A percentile compares a stretch with the other conserved stretches of the same genome.
phyloP scores from a whole-genome alignment of 2,329 filamentous ascomycete species.

The Aspergillus sergii region DNA sequence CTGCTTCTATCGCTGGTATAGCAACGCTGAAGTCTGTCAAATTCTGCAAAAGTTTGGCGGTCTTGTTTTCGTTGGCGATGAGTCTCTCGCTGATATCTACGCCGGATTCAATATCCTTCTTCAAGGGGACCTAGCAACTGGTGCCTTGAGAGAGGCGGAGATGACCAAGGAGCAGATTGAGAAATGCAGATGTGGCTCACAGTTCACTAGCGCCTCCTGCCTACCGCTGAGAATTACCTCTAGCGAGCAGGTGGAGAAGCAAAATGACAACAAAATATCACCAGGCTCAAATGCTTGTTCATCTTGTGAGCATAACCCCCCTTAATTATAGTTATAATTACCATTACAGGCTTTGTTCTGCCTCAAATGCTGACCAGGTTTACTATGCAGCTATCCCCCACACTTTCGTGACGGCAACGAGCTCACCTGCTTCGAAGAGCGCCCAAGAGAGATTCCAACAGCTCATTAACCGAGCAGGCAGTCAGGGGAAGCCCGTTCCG shows the following conservation, averaged over 20 bases:
- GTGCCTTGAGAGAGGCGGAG: slow-evolving; percentile 43
- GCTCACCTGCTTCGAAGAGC: slow-evolving; percentile 32
- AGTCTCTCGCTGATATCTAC: slow-evolving; percentile 44
- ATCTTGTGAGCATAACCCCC: slow-evolving; percentile 20
- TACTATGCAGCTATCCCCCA: slow-evolving; percentile 37
- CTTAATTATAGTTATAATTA: background rate
- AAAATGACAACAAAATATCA: slow-evolving; percentile 9
- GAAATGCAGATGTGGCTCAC: slow-evolving; percentile 44
- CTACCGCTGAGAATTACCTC: slow-evolving; percentile 25
- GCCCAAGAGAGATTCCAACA: slow-evolving; percentile 34
- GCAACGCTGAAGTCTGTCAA: slow-evolving; percentile 46
- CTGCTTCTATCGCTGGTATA: slow-evolving; percentile 49
- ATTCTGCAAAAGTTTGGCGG: slow-evolving; percentile 48
- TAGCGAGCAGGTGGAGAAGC: slow-evolving; percentile 27
- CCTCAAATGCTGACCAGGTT: slow-evolving; percentile 6
- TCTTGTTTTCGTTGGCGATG: slow-evolving; percentile 47
- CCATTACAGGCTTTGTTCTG: background rate
- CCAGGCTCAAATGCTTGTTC: slow-evolving; percentile 24
- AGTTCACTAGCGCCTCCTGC: slow-evolving; percentile 42
- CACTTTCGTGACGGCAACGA: slow-evolving; percentile 36
- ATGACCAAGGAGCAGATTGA: slow-evolving; percentile 35
- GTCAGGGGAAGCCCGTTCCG: slow-evolving; percentile 41
- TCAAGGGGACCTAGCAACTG: slow-evolving; percentile 42
- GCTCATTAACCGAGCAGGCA: slow-evolving; percentile 31
- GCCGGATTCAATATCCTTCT: slow-evolving; percentile 50